A percentile compares a stretch with the other conserved stretches of the same genome.
Conservation (phyloP, 768 basidiomycete genomes). For the Fomitopsis pulvina region DNA sequence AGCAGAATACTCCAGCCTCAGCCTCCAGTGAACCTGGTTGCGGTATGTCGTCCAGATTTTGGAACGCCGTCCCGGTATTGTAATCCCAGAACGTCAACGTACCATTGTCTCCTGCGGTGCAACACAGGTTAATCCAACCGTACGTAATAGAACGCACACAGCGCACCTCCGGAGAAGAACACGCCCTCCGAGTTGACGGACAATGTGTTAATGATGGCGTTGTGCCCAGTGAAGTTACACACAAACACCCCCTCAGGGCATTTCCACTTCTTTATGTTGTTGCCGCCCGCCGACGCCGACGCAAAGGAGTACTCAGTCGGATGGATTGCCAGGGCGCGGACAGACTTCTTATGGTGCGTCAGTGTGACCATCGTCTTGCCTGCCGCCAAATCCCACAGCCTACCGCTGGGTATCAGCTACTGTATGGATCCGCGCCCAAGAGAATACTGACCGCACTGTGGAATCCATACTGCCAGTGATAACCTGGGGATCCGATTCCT, state of each 20-base stretch:
- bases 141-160: background rate
- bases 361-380: slow-evolving; percentile 95
- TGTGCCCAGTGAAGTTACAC: slow-evolving; percentile 94
- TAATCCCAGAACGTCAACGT: slow-evolving; percentile 93
- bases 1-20: slow-evolving; percentile 94
- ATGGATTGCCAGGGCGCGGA: slow-evolving; percentile 89
- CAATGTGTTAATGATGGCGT: slow-evolving; percentile 95
- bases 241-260: slow-evolving; percentile 96
- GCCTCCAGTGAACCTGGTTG: slow-evolving; percentile 98
- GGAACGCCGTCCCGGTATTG: slow-evolving; percentile 90
- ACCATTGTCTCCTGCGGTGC: slow-evolving; percentile 78
- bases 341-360: slow-evolving; percentile 99
- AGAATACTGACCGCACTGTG: slow-evolving; percentile 68
- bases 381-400: slow-evolving; percentile 96
- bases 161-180: slow-evolving; percentile 90
- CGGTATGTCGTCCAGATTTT: slow-evolving; percentile 87
- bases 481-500: slow-evolving; percentile 96
- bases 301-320: slow-evolving; percentile 97
- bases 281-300: slow-evolving; percentile 93
- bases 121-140: background rate
- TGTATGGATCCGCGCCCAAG: background rate
- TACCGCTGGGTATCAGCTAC: slow-evolving; percentile 19
- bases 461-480: slow-evolving; percentile 99
- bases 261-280: slow-evolving; percentile 99
- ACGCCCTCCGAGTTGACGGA: slow-evolving; percentile 94